Percentiles rank a stretch among this genome's conserved stretches.
Evolutionary conservation across 305 asterid genomes (phyloP).

Genomic region (Salvia sclarea): DNA sequence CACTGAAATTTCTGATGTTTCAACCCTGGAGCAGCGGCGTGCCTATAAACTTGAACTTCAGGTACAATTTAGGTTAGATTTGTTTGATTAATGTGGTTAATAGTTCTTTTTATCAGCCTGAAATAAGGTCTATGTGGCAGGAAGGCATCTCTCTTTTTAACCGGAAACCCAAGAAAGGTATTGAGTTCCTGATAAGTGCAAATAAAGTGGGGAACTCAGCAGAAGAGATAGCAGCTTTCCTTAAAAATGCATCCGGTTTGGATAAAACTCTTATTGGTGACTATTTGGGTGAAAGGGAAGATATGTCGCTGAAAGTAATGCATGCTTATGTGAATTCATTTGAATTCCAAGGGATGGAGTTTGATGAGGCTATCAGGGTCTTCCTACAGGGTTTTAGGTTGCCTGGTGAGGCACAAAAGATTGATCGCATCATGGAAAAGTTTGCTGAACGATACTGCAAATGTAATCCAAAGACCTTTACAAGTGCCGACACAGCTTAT

Average conservation of each 20-base stretch:
- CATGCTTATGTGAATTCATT: constrained; percentile 98
- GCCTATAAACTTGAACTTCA: constrained; percentile 98
- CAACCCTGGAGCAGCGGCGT: constrained; percentile 94
- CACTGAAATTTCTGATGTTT: constrained; percentile 85
- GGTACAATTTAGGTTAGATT: constrained; percentile 48
- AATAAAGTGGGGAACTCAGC: constrained; percentile 94
- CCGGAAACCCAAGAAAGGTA: constrained; percentile 96
- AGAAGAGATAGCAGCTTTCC: constrained; percentile 88
- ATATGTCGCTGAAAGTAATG: constrained; percentile 89
- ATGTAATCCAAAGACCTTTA: constrained; percentile 85
- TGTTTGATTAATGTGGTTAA: constrained; percentile 30
- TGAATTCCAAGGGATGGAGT: constrained; percentile 89
- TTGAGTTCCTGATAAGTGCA: constrained; percentile 88
- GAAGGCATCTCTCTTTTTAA: constrained; percentile 99
- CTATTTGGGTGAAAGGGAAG: constrained; percentile 99
- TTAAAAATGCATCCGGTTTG: constrained; percentile 85
- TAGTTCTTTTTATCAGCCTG: constrained; percentile 29
- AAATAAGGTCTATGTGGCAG: constrained; percentile 62
- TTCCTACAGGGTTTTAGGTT: constrained; percentile 91
- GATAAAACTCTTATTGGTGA: constrained; percentile 93
- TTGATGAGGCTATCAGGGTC: constrained; percentile 95
- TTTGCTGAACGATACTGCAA: constrained; percentile 97
- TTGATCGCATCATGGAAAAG: constrained; percentile 97
- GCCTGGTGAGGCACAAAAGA: constrained; percentile 99
- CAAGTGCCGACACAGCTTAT: constrained; percentile 98